A percentile compares a stretch with the other conserved stretches of the same genome.
These are phyloP conservation scores for Cercospora zeae-maydis DNA, from an alignment of 2,329 filamentous ascomycete species.

Conservation along the genomic window DNA sequence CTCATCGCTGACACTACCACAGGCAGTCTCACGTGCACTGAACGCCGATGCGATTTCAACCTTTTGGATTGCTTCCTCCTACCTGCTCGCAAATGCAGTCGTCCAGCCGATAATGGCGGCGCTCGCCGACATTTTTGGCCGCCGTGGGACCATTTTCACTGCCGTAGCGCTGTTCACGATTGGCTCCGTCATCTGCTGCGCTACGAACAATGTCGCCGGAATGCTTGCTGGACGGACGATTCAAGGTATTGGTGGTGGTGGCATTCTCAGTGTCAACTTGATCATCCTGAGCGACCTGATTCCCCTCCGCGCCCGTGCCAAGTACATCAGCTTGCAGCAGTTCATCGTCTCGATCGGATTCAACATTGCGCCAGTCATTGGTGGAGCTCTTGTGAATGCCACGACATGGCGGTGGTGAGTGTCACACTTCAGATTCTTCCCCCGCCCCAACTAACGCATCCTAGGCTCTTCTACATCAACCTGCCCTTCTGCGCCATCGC, in stretches of 20 bases:
- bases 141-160: slow-evolving; percentile 43
- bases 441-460: not conserved
- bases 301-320: slow-evolving; percentile 24
- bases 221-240: slow-evolving; percentile 45
- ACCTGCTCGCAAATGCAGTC: slow-evolving; percentile 45
- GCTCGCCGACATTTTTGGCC: slow-evolving; percentile 49
- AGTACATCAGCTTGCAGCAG: slow-evolving; percentile 27
- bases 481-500: slow-evolving; percentile 37
- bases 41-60: slow-evolving; percentile 38
- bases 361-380: slow-evolving; percentile 36
- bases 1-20: slow-evolving; percentile 15
- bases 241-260: slow-evolving; percentile 49
- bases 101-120: slow-evolving; percentile 44
- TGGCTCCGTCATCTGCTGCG: slow-evolving; percentile 46
- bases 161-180: slow-evolving; percentile 47
- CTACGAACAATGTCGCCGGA: slow-evolving; percentile 37
- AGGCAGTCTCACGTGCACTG: slow-evolving; percentile 38
- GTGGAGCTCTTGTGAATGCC: slow-evolving; percentile 28
- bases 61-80: slow-evolving; percentile 52
- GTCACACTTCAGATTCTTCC: not conserved
- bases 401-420: slow-evolving; percentile 30
- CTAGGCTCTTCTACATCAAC: slow-evolving; percentile 40
- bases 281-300: slow-evolving; percentile 45
- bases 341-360: slow-evolving; percentile 36
- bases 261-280: slow-evolving; percentile 43